Evolutionary conservation across 2,329 filamentous ascomycete genomes (phyloP), one percentile per base, ranked within the genome.

Genomic region (Teratosphaeria destructans): DNA sequence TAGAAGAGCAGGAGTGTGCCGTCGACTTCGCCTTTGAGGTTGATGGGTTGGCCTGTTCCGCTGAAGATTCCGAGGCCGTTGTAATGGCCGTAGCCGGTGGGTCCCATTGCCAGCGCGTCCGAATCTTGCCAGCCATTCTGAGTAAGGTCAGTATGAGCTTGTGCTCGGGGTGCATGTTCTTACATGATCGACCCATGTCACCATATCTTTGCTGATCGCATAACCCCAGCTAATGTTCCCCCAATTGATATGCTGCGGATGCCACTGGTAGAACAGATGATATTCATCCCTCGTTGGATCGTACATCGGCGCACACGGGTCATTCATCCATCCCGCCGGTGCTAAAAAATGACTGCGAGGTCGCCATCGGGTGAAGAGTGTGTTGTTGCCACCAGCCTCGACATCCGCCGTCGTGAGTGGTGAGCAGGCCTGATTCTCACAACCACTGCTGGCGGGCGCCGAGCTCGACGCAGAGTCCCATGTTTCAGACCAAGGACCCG

Each of bases 201-300:
- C 72, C 55, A 80, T 67, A 59, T 81, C 78, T 55, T 76, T 74
- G 58, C 78, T 81, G 2, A 75, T 79, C 5, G 80, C 79, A 63
- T 82, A 78, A 2, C 81, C 81, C 78, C 77, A 80, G 19, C 71
- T 74, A 47, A 78, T 78, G 61, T 78, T 78, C 64, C 77, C 76
- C 75, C 76, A 78, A 61, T 75, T 76, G 63, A 78, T 72, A 60
- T 78, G 76, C 55, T 78, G 68, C 1, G 76, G 76, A 64, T 79
- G 74, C 72, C 75, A 82, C 67, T 83, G 80, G 66, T 80, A 83
- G 65, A 78, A 79, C 7, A 82, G 64, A 62, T 83, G 80, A 60
- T 82, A 84, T 1, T 69, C 68, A 34, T 77, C 75, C 37, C 74
- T 72, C 3, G 68, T 71, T 14, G 77, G 78, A 67, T 80, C 78